A percentile compares a stretch with the other conserved stretches of the same genome.
These are phyloP conservation scores for Aciculoconidium aculeatum DNA, from an alignment of 805 yeast species.

Conservation along the genomic window DNA sequence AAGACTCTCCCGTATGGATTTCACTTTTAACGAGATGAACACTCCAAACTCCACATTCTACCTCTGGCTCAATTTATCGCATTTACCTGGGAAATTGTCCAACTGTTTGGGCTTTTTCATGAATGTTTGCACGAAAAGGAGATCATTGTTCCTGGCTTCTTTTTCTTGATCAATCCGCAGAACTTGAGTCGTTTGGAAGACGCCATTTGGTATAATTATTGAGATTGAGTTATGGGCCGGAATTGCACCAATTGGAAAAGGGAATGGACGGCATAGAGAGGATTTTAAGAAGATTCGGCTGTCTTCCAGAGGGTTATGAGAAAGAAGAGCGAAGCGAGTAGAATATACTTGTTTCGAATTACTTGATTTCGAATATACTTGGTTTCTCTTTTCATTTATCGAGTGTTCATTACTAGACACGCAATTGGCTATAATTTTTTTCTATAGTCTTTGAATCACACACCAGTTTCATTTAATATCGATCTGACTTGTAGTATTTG, in stretches of 20 bases:
- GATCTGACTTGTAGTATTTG: too few species aligned
- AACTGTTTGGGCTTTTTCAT: constrained; percentile 59
- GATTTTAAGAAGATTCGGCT: constrained; percentile 39
- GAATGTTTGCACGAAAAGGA: constrained; percentile 56
- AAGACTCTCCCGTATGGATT: constrained; percentile 49
- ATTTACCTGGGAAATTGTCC: constrained; percentile 49
- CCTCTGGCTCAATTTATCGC: constrained; percentile 52
- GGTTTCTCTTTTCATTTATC: too few species aligned
- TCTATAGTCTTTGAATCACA: too few species aligned
- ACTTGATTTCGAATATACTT: too few species aligned
- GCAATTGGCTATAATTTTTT: too few species aligned
- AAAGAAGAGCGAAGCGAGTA: too few species aligned
- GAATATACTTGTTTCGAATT: too few species aligned
- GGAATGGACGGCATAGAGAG: constrained; percentile 60
- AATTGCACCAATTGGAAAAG: constrained; percentile 39
- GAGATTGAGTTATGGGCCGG: constrained; percentile 58
- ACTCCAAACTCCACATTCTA: constrained; percentile 56
- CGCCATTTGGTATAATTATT: constrained; percentile 54
- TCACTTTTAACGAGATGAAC: constrained; percentile 36
- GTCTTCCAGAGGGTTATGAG: too few species aligned
- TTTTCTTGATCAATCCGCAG: constrained; percentile 54
- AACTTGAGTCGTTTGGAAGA: constrained; percentile 43
- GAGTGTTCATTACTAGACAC: too few species aligned
- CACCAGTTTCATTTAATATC: too few species aligned
- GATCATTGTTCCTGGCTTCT: constrained; percentile 58